These are phyloP conservation scores for Penicillium expansum DNA, from an alignment of 2,329 filamentous ascomycete genomes.

Conservation along the genomic window DNA sequence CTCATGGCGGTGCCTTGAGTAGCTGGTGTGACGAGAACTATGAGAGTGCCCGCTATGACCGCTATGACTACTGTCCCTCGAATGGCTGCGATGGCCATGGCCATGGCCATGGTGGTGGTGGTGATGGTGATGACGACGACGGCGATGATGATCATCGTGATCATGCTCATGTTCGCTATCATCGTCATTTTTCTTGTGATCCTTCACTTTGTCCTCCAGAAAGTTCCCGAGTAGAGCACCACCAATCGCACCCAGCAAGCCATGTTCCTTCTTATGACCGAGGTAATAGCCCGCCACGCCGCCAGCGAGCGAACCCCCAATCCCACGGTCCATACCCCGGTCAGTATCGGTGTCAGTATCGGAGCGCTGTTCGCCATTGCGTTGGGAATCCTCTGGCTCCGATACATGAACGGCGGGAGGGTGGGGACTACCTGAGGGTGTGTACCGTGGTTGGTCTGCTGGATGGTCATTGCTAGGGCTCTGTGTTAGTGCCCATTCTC, in stretches of 20 bases:
- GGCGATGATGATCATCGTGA: constrained; percentile 5
- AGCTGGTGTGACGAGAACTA: constrained; percentile 12
- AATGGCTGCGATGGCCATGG: constrained; percentile 23
- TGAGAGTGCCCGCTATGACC: neutral
- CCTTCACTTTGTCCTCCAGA: constrained; percentile 54
- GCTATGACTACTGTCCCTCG: neutral
- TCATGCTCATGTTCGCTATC: constrained; percentile 15
- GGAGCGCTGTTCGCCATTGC: constrained; percentile 8
- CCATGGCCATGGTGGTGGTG: too few relatives aligned
- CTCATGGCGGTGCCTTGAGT: constrained; percentile 12
- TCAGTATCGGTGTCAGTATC: constrained; percentile 15
- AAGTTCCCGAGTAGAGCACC: constrained; percentile 58
- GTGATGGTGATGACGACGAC: constrained; percentile 14
- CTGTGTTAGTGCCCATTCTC: neutral
- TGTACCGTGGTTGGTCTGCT: constrained; percentile 17
- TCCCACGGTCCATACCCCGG: constrained; percentile 51
- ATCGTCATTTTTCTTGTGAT: constrained; percentile 35
- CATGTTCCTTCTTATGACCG: constrained; percentile 57
- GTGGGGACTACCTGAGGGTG: constrained; percentile 17
- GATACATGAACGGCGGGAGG: constrained; percentile 18
- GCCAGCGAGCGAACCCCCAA: constrained; percentile 57
- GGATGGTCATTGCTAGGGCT: constrained; percentile 14
- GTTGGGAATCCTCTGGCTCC: constrained; percentile 10
- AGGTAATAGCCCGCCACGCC: constrained; percentile 56
- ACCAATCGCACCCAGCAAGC: constrained; percentile 56